Conservation (phyloP, 208 protist genomes). For the Leishmania major region DNA sequence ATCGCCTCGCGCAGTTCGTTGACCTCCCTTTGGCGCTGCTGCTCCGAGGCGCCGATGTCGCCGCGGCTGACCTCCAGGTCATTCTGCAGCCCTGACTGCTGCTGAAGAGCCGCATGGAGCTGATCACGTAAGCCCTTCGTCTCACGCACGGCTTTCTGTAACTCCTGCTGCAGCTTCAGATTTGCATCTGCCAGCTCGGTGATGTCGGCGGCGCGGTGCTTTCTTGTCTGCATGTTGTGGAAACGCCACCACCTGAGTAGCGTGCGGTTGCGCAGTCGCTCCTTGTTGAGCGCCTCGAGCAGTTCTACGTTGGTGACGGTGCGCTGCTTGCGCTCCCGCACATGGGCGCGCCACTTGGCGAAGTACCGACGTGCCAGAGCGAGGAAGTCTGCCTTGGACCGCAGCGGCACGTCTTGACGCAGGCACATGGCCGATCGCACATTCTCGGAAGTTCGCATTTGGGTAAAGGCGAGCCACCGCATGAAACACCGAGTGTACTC, state of each 20-base stretch:
- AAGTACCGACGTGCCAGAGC: slow-evolving; percentile 65
- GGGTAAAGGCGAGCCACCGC: slow-evolving; percentile 63
- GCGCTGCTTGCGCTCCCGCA: slow-evolving; percentile 54
- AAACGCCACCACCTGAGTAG: slow-evolving; percentile 40
- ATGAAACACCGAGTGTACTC: slow-evolving; percentile 54
- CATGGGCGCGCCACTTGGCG: slow-evolving; percentile 50
- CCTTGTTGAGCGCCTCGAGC: slow-evolving; percentile 42
- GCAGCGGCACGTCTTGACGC: slow-evolving; percentile 55
- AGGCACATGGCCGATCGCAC: slow-evolving; percentile 23
- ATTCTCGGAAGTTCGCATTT: slow-evolving; percentile 22
- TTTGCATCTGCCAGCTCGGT: slow-evolving; percentile 18
- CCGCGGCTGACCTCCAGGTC: slow-evolving; percentile 14
- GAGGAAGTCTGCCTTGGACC: slow-evolving; percentile 58
- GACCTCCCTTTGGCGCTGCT: slow-evolving; percentile 17
- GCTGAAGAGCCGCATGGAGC: slow-evolving; percentile 6
- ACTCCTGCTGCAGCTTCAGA: slow-evolving; percentile 12
- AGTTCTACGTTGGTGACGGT: slow-evolving; percentile 44
- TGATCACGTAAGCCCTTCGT: slow-evolving; percentile 11
- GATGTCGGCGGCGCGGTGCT: slow-evolving; percentile 12
- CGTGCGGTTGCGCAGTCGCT: slow-evolving; percentile 24
- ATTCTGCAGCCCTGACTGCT: slow-evolving; percentile 10
- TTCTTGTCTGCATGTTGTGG: background rate
- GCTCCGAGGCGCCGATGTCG: slow-evolving; percentile 3
- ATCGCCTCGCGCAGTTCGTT: slow-evolving; percentile 23
- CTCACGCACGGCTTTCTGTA: slow-evolving; percentile 8